Base-by-base conservation (phyloP, 768 basidiomycete species). In the Gloeophyllum trabeum region DNA sequence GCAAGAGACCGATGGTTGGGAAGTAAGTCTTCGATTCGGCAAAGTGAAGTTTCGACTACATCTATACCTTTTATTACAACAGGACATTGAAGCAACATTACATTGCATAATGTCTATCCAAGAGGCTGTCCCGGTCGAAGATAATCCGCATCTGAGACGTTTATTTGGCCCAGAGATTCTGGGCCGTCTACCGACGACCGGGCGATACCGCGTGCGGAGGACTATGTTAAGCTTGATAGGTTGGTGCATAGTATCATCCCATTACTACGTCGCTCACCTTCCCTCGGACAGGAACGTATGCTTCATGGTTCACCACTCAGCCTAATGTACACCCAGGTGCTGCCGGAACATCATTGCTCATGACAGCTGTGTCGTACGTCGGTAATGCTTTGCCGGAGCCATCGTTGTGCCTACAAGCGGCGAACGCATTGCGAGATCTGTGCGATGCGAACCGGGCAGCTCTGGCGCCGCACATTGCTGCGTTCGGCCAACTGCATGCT, bases 361-460 rank as follows among this genome's bases (percentile, higher is more conserved):
- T 86, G 62, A 73, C 68, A 28, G 76, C 73, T 0, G 68, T 89
- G 21, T 67, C 66, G 6, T 87, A 81, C 53, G 78, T 89, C 22
- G 79, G 81, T 0, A 64, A 77, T 13, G 82, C 83, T 3, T 61
- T 93, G 20, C 64, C 75, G 0, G 86, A 87, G 46, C 72, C 71
- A 4, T 59, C 61, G 23, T 66, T 81, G 23, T 85, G 73, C 54
- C 70, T 77, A 0, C 70, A 77, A 5, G 89, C 90, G 1, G 90
- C 91, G 0, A 80, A 81, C 39, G 78, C 89, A 0, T 67, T 97
- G 21, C 78, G 87, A 30, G 83, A 89, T 42, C 60, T 96, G 3
- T 96, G 93, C 52, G 92, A 96, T 59, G 78, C 87, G 28, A 96
- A 96, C 55, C 67, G 93, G 41, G 68, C 67, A n/a, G 84, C 80